Conservation (phyloP, 495 filamentous ascomycete species). For the Aspergillus mulundensis region DNA sequence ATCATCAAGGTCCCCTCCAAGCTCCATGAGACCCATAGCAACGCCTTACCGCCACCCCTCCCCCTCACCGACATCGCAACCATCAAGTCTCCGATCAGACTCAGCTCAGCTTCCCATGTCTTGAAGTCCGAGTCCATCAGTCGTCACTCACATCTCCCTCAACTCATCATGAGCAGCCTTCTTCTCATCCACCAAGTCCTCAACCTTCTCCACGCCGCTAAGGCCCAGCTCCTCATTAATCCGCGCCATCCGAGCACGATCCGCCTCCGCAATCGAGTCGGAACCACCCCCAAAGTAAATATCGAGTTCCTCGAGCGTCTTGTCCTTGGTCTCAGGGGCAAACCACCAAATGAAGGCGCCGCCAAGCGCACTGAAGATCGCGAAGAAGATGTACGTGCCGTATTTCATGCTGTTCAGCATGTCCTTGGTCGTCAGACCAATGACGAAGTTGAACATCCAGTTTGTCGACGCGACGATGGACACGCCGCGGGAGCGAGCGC, state of each 20-base stretch:
- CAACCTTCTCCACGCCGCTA: slow-evolving; percentile 22
- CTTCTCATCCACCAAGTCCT: slow-evolving; percentile 27
- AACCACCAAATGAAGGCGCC: slow-evolving; percentile 47
- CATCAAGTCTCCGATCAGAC: no score
- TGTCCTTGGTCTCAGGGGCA: slow-evolving; percentile 55
- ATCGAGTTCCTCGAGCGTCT: slow-evolving; percentile 53
- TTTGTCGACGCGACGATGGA: slow-evolving; percentile 36
- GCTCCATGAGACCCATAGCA: no score
- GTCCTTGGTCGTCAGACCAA: slow-evolving; percentile 38
- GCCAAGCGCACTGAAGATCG: slow-evolving; percentile 42
- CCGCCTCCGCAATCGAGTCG: slow-evolving; percentile 22
- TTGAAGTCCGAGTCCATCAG: no score
- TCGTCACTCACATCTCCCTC: slow-evolving; percentile 8
- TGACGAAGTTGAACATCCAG: slow-evolving; percentile 45
- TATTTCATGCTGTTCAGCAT: slow-evolving; percentile 39
- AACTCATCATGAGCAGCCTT: not conserved
- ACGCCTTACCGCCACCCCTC: no score
- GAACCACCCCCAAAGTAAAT: slow-evolving; percentile 38
- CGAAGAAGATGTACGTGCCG: slow-evolving; percentile 45
- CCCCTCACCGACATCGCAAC: no score
- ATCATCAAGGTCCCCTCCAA: no score
- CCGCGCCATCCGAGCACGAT: slow-evolving; percentile 27
- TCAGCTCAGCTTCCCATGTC: no score
- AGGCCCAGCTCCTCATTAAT: slow-evolving; percentile 29
- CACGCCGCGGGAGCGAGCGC: slow-evolving; percentile 37